phyloP scores from a whole-genome alignment of 2,329 filamentous ascomycete genomes.

The Aspergillus oerlinghausenensis region DNA sequence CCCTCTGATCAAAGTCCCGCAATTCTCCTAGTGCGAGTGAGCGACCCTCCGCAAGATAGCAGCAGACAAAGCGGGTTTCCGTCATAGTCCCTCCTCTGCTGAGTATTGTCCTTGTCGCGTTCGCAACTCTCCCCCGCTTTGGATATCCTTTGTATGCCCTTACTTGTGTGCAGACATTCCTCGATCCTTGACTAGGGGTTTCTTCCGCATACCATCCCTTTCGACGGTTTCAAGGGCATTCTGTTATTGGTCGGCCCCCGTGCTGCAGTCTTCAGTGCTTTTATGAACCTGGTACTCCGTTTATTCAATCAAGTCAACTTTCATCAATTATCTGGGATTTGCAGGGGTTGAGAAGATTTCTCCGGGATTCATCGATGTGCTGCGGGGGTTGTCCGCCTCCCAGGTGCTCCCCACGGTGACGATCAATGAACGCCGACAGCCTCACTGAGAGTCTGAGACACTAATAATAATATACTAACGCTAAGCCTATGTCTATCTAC shows the following conservation, averaged over 20 bases:
- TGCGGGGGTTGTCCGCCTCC: neutral
- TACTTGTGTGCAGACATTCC: constrained; percentile 7
- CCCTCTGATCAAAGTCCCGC: neutral
- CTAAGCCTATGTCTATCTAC: neutral
- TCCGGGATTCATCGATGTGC: neutral
- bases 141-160: constrained; percentile 4
- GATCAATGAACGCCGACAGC: neutral
- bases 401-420: neutral
- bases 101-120: neutral
- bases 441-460: neutral
- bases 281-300: neutral
- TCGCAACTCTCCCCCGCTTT: constrained; percentile 1
- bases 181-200: constrained; percentile 11
- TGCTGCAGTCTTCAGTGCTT: neutral
- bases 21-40: neutral
- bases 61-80: neutral
- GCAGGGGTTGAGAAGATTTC: neutral
- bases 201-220: constrained; percentile 12
- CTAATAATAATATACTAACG: no score
- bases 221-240: neutral
- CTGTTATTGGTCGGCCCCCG: neutral
- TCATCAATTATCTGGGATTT: neutral
- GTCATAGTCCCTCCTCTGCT: neutral
- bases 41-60: neutral
- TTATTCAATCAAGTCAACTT: constrained; percentile 1